Conservation (phyloP, 1,284 basidiomycete species). For the Phellopilus nigrolimitatus region DNA sequence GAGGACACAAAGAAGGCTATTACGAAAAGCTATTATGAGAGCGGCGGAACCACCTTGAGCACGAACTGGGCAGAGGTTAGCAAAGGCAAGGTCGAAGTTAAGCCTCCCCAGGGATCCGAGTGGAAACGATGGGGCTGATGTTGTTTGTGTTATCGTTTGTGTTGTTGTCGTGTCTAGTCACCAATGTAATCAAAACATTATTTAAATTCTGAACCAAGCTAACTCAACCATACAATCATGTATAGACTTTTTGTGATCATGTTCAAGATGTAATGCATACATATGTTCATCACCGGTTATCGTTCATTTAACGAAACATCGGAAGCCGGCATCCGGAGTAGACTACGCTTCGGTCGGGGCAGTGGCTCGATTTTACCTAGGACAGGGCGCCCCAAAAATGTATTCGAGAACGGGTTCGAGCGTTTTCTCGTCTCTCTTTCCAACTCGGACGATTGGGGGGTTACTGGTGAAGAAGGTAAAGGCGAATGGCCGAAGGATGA, state of each 20-base stretch:
- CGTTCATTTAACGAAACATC: neutral
- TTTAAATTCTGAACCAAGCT: too few relatives aligned
- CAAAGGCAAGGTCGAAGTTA: conserved; percentile 63
- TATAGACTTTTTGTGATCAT: too few relatives aligned
- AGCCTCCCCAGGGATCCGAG: conserved; percentile 79
- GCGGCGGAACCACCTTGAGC: conserved; percentile 86
- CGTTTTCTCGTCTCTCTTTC: conserved; percentile 6
- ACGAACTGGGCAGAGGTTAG: conserved; percentile 91
- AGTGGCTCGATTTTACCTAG: conserved; percentile 12
- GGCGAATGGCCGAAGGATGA: conserved; percentile 15
- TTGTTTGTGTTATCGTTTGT: neutral
- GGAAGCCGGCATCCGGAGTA: conserved; percentile 13
- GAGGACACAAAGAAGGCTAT: conserved; percentile 87
- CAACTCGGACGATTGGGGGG: conserved; percentile 5
- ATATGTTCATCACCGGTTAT: neutral
- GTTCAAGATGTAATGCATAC: too few relatives aligned
- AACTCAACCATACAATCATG: too few relatives aligned
- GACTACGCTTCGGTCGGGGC: conserved; percentile 14
- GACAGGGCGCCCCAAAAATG: conserved; percentile 17
- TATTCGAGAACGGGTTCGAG: conserved; percentile 14
- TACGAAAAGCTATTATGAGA: conserved; percentile 94
- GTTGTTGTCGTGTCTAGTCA: too few relatives aligned
- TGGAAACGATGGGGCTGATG: conserved; percentile 65
- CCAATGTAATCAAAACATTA: too few relatives aligned
- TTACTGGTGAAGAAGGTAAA: conserved; percentile 4